Evolutionary conservation across 169 alveolate species (phyloP).

Genomic region (Neospora caninum): DNA sequence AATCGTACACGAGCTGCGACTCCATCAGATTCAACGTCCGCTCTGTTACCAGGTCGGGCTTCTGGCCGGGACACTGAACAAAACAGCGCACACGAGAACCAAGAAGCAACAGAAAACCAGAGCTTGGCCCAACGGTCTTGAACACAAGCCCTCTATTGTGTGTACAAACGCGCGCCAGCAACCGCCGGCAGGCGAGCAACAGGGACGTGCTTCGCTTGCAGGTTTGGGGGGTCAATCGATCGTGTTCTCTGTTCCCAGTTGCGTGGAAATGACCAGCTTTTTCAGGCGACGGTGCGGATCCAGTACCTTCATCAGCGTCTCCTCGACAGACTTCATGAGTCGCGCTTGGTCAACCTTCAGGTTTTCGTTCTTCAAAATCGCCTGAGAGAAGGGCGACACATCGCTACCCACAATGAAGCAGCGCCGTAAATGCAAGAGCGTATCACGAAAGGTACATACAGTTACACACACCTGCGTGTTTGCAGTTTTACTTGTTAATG

Average conservation of each 20-base stretch:
- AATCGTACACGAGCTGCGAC: constrained; percentile 44
- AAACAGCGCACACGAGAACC: background rate
- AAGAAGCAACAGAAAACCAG: background rate
- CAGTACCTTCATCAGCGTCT: constrained; percentile 22
- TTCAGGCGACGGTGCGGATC: too few relatives aligned
- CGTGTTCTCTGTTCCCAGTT: background rate
- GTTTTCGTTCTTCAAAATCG: constrained; percentile 20
- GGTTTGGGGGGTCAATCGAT: too few relatives aligned
- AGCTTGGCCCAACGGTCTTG: too few relatives aligned
- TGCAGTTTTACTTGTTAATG: background rate
- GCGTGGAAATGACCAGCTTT: background rate
- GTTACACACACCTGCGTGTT: background rate
- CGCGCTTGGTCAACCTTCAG: constrained; percentile 19
- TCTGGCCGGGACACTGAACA: constrained; percentile 12
- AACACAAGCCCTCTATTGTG: too few relatives aligned
- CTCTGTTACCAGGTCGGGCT: constrained; percentile 35
- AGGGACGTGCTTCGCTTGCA: too few relatives aligned
- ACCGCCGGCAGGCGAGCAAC: too few relatives aligned
- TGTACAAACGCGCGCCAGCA: too few relatives aligned
- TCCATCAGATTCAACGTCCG: constrained; percentile 41
- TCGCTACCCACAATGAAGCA: background rate
- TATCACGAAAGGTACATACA: background rate
- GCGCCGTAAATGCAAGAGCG: background rate
- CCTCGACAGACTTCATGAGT: constrained; percentile 27
- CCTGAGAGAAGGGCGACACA: background rate